These are phyloP conservation scores for Flaveria robusta DNA, from an alignment of 129 eudicot genomes.

Conservation along the genomic window DNA sequence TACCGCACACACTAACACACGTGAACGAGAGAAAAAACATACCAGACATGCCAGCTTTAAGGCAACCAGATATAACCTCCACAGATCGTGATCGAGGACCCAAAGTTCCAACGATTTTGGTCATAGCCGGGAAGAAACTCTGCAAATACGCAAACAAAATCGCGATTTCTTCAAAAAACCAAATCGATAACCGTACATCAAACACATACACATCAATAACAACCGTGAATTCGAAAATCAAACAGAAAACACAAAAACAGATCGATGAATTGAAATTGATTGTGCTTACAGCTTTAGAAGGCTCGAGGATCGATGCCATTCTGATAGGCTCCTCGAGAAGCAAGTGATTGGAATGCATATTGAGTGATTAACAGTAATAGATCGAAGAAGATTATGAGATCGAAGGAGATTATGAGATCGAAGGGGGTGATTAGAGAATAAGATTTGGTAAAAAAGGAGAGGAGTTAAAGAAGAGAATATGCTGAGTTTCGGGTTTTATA, in stretches of 20 bases:
- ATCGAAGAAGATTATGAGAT: not conserved
- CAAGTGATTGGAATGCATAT: slow-evolving; percentile 84
- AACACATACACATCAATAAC: not conserved
- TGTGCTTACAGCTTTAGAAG: slow-evolving; percentile 70
- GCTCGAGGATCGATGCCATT: slow-evolving; percentile 91
- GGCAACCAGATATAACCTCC: slow-evolving; percentile 69
- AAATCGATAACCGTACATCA: slow-evolving; percentile 12
- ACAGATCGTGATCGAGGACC: slow-evolving; percentile 87
- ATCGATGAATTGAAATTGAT: not conserved
- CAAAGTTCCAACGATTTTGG: slow-evolving; percentile 89
- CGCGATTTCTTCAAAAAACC: not conserved
- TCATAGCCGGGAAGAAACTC: slow-evolving; percentile 88
- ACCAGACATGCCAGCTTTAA: slow-evolving; percentile 88
- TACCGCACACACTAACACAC: not conserved
- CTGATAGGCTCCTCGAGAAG: slow-evolving; percentile 91
- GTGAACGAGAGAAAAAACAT: not conserved
- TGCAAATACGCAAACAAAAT: slow-evolving; percentile 31
- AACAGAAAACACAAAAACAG: not conserved
- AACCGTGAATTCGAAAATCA: not conserved
- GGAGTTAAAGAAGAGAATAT: slow-evolving; percentile 3
- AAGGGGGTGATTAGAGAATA: not conserved
- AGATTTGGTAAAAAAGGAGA: not conserved
- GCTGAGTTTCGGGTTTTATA: slow-evolving; percentile 15
- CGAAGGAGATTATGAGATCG: not conserved
- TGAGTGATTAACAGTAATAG: slow-evolving; percentile 12